Evolutionary conservation across 2,329 filamentous ascomycete genomes (phyloP).

Genomic region (Fusarium torulosum): DNA sequence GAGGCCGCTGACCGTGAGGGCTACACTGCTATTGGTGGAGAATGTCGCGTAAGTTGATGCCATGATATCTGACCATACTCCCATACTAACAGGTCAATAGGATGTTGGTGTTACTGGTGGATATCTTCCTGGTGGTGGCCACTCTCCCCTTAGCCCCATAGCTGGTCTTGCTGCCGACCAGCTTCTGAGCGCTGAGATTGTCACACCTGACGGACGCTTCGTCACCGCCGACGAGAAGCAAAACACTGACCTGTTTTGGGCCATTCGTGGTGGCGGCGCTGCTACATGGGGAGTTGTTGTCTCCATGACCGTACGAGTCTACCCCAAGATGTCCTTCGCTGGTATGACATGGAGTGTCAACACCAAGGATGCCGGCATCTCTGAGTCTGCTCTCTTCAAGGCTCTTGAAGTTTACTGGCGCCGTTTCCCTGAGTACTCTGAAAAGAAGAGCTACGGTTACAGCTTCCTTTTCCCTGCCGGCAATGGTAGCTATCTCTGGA

Average conservation of each 20-base stretch:
- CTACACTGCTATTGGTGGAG: conserved; percentile 66
- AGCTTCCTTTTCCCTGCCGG: conserved; percentile 45
- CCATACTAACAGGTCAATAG: background rate
- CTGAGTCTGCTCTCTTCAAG: conserved; percentile 49
- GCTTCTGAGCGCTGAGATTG: conserved; percentile 65
- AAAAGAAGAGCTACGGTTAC: conserved; percentile 46
- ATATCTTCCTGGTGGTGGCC: conserved; percentile 71
- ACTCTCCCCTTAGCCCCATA: conserved; percentile 62
- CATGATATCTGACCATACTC: fast-evolving
- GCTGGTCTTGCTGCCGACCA: conserved; percentile 72
- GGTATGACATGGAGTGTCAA: conserved; percentile 50
- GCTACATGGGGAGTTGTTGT: conserved; percentile 61
- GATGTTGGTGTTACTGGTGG: conserved; percentile 71
- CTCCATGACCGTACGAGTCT: conserved; percentile 54
- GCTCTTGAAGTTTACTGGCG: conserved; percentile 45
- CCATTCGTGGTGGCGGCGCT: conserved; percentile 67
- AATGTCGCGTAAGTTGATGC: conserved; percentile 52
- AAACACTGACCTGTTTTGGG: conserved; percentile 72
- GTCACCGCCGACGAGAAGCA: conserved; percentile 57
- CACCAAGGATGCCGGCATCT: conserved; percentile 43
- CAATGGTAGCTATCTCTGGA: conserved; percentile 49
- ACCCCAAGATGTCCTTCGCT: conserved; percentile 50
- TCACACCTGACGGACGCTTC: conserved; percentile 62
- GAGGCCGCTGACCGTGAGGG: conserved; percentile 59
- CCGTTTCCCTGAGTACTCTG: conserved; percentile 45